Conservation (phyloP, 371 early-diverging fungal genomes). For the Mortierella sp. region DNA sequence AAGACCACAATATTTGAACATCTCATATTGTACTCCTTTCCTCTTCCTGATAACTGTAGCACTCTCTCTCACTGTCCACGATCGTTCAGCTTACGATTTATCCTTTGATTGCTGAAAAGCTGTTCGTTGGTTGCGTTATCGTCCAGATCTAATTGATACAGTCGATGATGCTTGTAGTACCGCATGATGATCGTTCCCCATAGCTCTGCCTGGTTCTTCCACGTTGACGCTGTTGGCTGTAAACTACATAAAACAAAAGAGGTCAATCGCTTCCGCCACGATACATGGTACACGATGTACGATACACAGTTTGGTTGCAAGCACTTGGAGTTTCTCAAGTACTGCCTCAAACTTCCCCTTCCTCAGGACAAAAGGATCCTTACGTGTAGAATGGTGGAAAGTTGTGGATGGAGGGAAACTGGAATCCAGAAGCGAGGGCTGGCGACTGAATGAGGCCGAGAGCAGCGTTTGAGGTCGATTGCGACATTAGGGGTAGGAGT, state of each 20-base stretch:
- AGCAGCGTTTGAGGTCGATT: slow-evolving; percentile 31
- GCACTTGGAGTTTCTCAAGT: no score
- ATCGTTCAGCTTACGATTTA: slow-evolving; percentile 75
- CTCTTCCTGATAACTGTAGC: no score
- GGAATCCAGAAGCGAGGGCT: slow-evolving; percentile 55
- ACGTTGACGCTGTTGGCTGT: slow-evolving; percentile 85
- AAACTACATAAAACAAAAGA: slow-evolving; percentile 58
- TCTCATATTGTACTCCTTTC: no score
- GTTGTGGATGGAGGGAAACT: slow-evolving; percentile 82
- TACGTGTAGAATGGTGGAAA: slow-evolving; percentile 95
- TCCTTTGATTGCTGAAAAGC: slow-evolving; percentile 74
- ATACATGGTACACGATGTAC: no score
- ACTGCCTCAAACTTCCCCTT: no score
- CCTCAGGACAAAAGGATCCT: slow-evolving; percentile 20
- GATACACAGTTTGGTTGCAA: no score
- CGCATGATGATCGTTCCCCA: slow-evolving; percentile 83
- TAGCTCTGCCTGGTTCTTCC: slow-evolving; percentile 81
- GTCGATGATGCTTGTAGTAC: slow-evolving; percentile 71
- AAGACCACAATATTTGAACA: neutral
- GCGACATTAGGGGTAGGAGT: slow-evolving; percentile 14
- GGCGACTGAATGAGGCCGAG: slow-evolving; percentile 43
- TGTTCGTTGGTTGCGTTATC: slow-evolving; percentile 62
- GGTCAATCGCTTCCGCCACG: neutral
- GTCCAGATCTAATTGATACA: slow-evolving; percentile 73
- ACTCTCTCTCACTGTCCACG: no score